A percentile compares a stretch with the other conserved stretches of the same genome.
phyloP scores from a whole-genome alignment of 1,284 basidiomycete species.

The Papiliotrema laurentii region DNA sequence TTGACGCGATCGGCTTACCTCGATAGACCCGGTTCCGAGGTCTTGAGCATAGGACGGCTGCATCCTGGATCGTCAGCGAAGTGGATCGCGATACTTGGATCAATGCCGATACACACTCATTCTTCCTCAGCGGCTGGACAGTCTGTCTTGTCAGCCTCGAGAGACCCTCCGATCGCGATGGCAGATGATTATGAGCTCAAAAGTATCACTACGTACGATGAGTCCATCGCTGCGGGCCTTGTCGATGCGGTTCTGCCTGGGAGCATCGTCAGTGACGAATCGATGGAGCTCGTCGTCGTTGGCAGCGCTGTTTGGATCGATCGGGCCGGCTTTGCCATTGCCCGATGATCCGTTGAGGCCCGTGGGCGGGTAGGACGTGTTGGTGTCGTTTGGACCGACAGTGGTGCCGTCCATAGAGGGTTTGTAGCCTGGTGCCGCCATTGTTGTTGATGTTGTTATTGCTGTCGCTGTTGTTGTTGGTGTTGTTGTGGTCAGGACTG shows the following conservation, averaged over 20 bases:
- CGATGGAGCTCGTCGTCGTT: constrained; percentile 33
- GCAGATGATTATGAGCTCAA: not conserved
- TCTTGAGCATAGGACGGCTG: constrained; percentile 82
- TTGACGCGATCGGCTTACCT: constrained; percentile 49
- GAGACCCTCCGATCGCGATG: not conserved
- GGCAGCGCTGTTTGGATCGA: not conserved
- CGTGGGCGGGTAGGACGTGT: constrained; percentile 1
- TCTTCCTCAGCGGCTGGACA: constrained; percentile 45
- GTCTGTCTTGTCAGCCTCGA: constrained; percentile 22
- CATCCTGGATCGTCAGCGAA: constrained; percentile 26
- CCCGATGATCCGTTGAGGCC: not conserved
- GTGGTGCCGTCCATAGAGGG: constrained; percentile 23
- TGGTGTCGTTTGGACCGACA: constrained; percentile 16
- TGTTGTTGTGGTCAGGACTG: not conserved
- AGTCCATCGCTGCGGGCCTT: not conserved
- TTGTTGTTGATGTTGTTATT: constrained; percentile 6
- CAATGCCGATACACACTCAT: constrained; percentile 30
- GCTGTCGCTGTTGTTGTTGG: not conserved
- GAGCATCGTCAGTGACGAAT: constrained; percentile 38
- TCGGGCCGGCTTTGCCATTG: not conserved
- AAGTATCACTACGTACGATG: not conserved
- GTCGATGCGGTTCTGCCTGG: not conserved
- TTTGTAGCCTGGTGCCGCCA: constrained; percentile 22
- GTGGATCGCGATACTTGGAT: not conserved
- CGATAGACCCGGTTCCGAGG: constrained; percentile 56